These are phyloP conservation scores for Tulasnella sp. DNA, from an alignment of 768 basidiomycete species.

Conservation along the genomic window DNA sequence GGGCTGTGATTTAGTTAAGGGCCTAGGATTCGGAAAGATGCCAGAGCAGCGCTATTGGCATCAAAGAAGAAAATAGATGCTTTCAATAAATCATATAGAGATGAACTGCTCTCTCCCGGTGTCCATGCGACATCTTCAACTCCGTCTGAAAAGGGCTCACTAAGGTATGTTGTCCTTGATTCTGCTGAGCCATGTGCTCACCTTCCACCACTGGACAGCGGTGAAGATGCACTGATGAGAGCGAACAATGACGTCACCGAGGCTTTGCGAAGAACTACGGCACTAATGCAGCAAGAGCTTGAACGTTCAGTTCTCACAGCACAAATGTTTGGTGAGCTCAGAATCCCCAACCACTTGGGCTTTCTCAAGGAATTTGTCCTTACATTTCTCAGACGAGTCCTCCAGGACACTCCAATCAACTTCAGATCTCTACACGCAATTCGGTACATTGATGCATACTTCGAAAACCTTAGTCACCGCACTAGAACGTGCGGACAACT, in stretches of 20 bases:
- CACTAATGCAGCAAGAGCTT: slow-evolving; percentile 82
- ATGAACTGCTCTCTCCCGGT: slow-evolving; percentile 52
- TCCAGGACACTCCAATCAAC: slow-evolving; percentile 64
- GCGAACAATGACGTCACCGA: slow-evolving; percentile 84
- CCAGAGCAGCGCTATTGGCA: slow-evolving; percentile 50
- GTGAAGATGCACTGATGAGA: slow-evolving; percentile 77
- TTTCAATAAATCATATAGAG: slow-evolving; percentile 42
- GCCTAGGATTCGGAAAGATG: slow-evolving; percentile 50
- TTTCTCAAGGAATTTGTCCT: neutral
- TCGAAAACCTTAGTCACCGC: slow-evolving; percentile 78
- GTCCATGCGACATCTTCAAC: slow-evolving; percentile 21
- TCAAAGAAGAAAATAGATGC: slow-evolving; percentile 67
- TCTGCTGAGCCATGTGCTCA: too few relatives aligned
- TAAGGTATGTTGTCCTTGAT: slow-evolving; percentile 19
- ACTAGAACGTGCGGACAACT: slow-evolving; percentile 81
- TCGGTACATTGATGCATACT: slow-evolving; percentile 54
- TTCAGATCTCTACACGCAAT: slow-evolving; percentile 60
- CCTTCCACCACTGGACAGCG: slow-evolving; percentile 22
- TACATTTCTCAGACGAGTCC: slow-evolving; percentile 45
- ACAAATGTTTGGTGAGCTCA: slow-evolving; percentile 63
- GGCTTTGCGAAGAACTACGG: slow-evolving; percentile 69
- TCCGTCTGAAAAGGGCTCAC: slow-evolving; percentile 17
- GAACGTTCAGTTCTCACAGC: slow-evolving; percentile 74
- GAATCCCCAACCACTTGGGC: neutral
- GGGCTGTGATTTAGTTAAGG: slow-evolving; percentile 15